Base-by-base conservation (phyloP, 192 early-diverging fungal genomes). In the Ambispora gerdemannii region DNA sequence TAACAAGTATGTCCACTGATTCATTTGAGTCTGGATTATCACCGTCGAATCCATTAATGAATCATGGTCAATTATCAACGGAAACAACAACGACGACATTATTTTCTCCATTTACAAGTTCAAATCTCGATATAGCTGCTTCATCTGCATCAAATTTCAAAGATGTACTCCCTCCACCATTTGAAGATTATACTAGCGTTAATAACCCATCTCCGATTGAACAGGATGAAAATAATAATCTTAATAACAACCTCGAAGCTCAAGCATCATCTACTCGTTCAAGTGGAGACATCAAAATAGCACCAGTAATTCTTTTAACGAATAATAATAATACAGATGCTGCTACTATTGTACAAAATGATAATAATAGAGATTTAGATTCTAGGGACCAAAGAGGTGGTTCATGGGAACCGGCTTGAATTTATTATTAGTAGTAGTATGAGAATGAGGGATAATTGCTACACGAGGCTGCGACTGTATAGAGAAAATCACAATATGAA, bases 291-390 rank as follows among this genome's bases (percentile, higher is more conserved):
- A 43, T 63, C 20, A 63, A 63, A 63, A 63, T 33, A 47, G 30
- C 15, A 36, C 17, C 61, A 0, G 31, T 27, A 24, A 63, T 31
- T 63, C 33, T 63, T 36, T 63, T 63, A 7, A 19, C 36, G 15
- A 22, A 15, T 63, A 63, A 34, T 22, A 2, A 31, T 25, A 33
- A 36, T 36, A 30, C 17, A 2, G 35, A 25, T 36, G 61, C 33
- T 4, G 61, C 30, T 1, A 8, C 24, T 22, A 17, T 63, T 63
- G 35, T 36, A 35, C 33, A 22, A 38, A 60, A 60, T 33, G 58
- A 60, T 31, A 60, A 60, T 33, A 30, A 60, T 31, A 60, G 58
- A n/a, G 61, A 63, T 63, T 31, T 22, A 10, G 61, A 63, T 47
- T 33, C 61, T 24, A 19, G 60, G n/a, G 60, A 62, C 35, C 31